phyloP scores from a whole-genome alignment of 768 basidiomycete species.

The Mycena leptocephala region DNA sequence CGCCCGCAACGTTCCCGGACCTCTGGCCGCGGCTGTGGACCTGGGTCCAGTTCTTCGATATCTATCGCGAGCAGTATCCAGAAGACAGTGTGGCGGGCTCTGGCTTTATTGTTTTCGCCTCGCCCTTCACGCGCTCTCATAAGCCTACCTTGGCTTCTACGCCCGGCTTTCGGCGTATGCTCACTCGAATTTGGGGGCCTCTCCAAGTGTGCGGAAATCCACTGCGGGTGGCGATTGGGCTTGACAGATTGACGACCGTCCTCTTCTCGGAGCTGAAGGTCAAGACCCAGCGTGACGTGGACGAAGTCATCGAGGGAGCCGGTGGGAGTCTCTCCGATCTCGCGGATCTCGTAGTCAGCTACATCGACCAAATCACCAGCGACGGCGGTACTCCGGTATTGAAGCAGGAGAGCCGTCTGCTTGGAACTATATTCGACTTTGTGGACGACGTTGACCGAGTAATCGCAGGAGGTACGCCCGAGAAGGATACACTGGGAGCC shows the following conservation, averaged over 20 bases:
- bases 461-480: neutral
- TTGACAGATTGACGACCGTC: neutral
- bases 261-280: neutral
- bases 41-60: neutral
- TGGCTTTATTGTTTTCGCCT: neutral
- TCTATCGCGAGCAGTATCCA: neutral
- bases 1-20: neutral
- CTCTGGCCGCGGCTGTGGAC: conserved; percentile 2
- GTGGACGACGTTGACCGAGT: neutral
- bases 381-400: neutral
- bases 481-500: too few relatives aligned
- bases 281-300: neutral
- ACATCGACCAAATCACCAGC: neutral
- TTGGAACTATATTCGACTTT: neutral
- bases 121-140: neutral
- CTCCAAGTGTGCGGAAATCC: neutral
- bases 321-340: neutral
- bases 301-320: neutral
- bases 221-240: neutral
- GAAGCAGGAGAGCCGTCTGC: neutral
- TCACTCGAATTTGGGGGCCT: neutral
- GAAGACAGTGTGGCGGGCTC: neutral
- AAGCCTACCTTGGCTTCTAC: neutral
- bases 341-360: neutral
- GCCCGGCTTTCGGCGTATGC: neutral